Conservation (phyloP, 148 eudicot genomes). For the Dysphania ambrosioides region DNA sequence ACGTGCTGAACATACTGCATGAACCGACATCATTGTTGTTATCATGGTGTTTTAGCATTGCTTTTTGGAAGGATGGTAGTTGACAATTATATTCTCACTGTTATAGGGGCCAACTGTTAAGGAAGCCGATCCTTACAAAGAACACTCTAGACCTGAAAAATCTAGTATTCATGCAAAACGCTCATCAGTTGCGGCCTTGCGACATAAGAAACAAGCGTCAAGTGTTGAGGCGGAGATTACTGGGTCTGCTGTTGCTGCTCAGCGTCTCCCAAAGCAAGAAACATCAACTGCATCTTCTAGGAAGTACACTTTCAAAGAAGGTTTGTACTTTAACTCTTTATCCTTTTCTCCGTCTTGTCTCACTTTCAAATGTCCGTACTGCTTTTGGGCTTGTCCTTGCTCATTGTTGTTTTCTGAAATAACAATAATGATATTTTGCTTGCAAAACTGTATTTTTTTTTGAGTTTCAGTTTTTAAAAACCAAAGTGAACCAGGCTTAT, state of each 20-base stretch:
- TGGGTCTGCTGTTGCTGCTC: constrained; percentile 63
- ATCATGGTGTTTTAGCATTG: neutral
- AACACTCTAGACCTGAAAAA: constrained; percentile 58
- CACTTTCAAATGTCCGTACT: neutral
- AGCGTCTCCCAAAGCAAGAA: constrained; percentile 74
- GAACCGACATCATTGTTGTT: neutral
- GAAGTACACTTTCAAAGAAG: constrained; percentile 69
- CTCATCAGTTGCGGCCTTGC: constrained; percentile 45
- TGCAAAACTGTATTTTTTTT: neutral
- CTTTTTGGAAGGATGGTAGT: constrained; percentile 8
- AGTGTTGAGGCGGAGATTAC: constrained; percentile 86
- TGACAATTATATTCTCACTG: neutral
- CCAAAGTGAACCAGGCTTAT: no score
- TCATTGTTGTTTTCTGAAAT: neutral
- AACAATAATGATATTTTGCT: neutral
- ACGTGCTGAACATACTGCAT: neutral
- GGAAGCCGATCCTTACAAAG: constrained; percentile 57
- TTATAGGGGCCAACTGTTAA: constrained; percentile 61
- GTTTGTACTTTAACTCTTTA: constrained; percentile 28
- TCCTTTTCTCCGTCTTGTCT: neutral
- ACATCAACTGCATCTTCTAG: constrained; percentile 86
- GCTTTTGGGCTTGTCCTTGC: neutral
- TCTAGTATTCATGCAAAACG: constrained; percentile 55
- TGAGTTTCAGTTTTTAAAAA: no score
- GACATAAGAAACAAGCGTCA: constrained; percentile 70